phyloP scores from a whole-genome alignment of 2,329 filamentous ascomycete species.

The Davidsoniella eucalypti region DNA sequence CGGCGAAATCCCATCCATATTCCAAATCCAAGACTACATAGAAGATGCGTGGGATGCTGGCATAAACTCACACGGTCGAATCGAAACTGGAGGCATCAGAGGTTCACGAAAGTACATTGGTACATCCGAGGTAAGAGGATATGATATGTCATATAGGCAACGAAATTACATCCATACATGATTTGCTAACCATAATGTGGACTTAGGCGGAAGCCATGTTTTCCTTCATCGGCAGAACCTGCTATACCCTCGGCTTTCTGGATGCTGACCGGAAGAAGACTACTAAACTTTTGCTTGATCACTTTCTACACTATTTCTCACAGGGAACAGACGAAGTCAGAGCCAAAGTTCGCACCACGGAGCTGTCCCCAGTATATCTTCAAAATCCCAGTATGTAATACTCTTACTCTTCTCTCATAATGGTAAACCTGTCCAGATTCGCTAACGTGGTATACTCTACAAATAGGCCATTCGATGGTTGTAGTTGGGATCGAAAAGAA shows the following conservation, averaged over 20 bases:
- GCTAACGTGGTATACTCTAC: not conserved
- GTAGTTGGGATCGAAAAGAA: slow-evolving; percentile 70
- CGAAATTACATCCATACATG: not conserved
- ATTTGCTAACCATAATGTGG: not conserved
- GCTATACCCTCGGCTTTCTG: slow-evolving; percentile 18
- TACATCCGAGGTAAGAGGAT: slow-evolving; percentile 57
- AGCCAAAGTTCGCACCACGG: slow-evolving; percentile 52
- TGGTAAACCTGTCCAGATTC: not conserved
- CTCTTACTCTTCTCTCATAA: not conserved
- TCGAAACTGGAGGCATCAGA: slow-evolving; percentile 72
- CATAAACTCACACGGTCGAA: slow-evolving; percentile 55
- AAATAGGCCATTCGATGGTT: slow-evolving; percentile 66
- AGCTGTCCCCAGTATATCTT: slow-evolving; percentile 71
- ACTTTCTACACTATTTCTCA: slow-evolving; percentile 61
- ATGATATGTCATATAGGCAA: not conserved
- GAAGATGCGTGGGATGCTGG: slow-evolving; percentile 78
- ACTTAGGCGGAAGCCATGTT: slow-evolving; percentile 63
- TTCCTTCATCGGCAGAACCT: slow-evolving; percentile 49
- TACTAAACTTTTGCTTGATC: slow-evolving; percentile 15
- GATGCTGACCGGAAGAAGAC: not conserved
- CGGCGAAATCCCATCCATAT: slow-evolving; percentile 52
- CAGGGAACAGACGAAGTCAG: slow-evolving; percentile 27
- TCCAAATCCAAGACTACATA: slow-evolving; percentile 72
- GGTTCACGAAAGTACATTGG: slow-evolving; percentile 94
- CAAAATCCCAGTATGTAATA: slow-evolving; percentile 51